Base-by-base conservation (phyloP, 1,139 yeast genomes). In the Kazachstania sp. region DNA sequence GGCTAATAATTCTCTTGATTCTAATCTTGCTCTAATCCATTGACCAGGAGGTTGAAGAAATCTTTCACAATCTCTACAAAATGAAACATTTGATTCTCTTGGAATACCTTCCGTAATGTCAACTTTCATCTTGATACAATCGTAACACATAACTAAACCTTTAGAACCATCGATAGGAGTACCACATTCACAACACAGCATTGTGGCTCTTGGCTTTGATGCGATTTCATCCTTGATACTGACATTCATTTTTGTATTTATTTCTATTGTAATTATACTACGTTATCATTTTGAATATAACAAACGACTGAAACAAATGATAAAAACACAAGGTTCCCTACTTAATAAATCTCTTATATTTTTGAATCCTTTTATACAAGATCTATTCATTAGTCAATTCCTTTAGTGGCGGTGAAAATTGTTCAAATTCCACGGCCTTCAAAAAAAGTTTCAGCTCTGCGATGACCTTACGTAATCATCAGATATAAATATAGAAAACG, bases 161-260 rank as follows among this genome's bases (percentile, higher is more conserved):
- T 79, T 74, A 31, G 96, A 86, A 40, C 97, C 97, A 64, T 92
- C 97, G 79, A 94, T 86, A 45, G 98, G 97, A 47, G 85, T 86
- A 68, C 98, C 97, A 81, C 99, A 92, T 81, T 86, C 87, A 70
- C 95, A 88, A 73, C 99, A 92, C 53, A 92, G 78, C 53, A 92
- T 94, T 1, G 97, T 92, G 23, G 96, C 48, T 34, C 45, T 41
- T 19, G 48, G 42, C 8, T 41, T 45, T 6, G 37, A 18, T 7
- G 32, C 37, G 23, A 26, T 41, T 11, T 45, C 39, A n/a, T 43
- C 41, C 37, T 39, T 31, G 16, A 30, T 35, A 34, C 23, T 41
- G 13, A 45, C 38, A 40, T 26, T 41, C 43, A 43, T 41, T 32
- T 5, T 41, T n/a, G n/a, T n/a, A 7, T 23, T 23, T 4, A n/a